Percentiles rank a stretch among this genome's conserved stretches.
These are phyloP conservation scores for Lepidium sativum DNA, from an alignment of 345 rosid species.

Conservation along the genomic window DNA sequence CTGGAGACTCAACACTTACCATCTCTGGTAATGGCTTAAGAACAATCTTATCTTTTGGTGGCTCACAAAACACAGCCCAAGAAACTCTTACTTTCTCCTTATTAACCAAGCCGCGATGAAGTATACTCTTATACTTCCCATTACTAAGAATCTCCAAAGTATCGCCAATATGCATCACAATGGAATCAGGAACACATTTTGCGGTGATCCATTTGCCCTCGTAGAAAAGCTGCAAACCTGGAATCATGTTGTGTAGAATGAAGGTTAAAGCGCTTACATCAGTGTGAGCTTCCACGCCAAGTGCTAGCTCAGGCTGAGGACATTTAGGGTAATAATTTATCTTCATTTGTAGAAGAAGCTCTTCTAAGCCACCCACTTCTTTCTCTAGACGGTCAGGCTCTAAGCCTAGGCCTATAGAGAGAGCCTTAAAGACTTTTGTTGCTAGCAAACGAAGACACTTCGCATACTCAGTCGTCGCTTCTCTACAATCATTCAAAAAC, in stretches of 20 bases:
- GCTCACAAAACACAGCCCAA: constrained; percentile 97
- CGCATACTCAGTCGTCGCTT: constrained; percentile 71
- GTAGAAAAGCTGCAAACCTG: constrained; percentile 84
- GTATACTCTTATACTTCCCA: constrained; percentile 86
- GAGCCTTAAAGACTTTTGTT: constrained; percentile 48
- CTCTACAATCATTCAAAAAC: constrained; percentile 31
- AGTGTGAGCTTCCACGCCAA: constrained; percentile 97
- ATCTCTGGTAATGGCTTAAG: constrained; percentile 71
- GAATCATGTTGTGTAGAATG: constrained; percentile 98
- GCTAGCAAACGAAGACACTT: constrained; percentile 65
- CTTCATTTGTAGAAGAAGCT: constrained; percentile 80
- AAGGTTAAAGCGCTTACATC: constrained; percentile 87
- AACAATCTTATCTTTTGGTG: constrained; percentile 86
- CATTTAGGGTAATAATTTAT: constrained; percentile 92
- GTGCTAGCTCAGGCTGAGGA: constrained; percentile 93
- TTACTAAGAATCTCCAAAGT: constrained; percentile 90
- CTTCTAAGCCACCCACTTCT: constrained; percentile 85
- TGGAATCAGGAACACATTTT: constrained; percentile 86
- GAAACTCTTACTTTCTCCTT: constrained; percentile 95
- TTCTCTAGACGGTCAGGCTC: constrained; percentile 81
- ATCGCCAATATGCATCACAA: constrained; percentile 93
- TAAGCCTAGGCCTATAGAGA: constrained; percentile 70
- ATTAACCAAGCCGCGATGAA: constrained; percentile 84
- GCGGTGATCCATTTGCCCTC: constrained; percentile 80
- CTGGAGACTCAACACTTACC: constrained; percentile 56